Percentiles rank a stretch among this genome's conserved stretches.
phyloP scores from a whole-genome alignment of 1,139 yeast species.

The Oligophagozyma castellii region DNA sequence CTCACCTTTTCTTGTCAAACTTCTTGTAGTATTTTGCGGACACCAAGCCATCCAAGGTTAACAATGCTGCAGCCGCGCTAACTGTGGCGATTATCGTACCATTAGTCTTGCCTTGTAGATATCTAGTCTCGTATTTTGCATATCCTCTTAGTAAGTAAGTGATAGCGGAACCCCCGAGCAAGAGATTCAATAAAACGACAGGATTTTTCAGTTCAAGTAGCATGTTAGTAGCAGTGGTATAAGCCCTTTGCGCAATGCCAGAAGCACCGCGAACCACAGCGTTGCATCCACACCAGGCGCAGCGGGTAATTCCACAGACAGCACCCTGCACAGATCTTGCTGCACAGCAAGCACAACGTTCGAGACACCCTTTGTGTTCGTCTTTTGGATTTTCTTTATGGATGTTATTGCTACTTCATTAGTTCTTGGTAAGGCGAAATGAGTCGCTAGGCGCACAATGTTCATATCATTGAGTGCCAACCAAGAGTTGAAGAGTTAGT shows the following conservation, averaged over 20 bases:
- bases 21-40: conserved; percentile 40
- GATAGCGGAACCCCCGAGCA: conserved; percentile 37
- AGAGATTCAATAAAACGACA: conserved; percentile 41
- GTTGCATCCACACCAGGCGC: not conserved
- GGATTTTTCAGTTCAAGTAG: conserved; percentile 44
- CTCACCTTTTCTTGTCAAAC: conserved; percentile 29
- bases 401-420: too few species aligned
- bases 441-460: too few species aligned
- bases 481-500: too few species aligned
- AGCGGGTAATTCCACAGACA: conserved; percentile 1
- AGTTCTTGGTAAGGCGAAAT: too few species aligned
- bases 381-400: too few species aligned
- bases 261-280: not conserved
- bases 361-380: too few species aligned
- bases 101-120: conserved; percentile 32
- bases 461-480: too few species aligned
- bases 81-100: conserved; percentile 39
- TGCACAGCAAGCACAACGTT: too few species aligned
- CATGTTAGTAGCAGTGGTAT: too few species aligned
- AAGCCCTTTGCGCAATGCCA: too few species aligned
- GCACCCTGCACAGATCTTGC: too few species aligned
- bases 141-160: conserved; percentile 38
- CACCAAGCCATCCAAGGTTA: conserved; percentile 40
- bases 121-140: conserved; percentile 34
- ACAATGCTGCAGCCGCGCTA: conserved; percentile 40